These are phyloP conservation scores for Hyphopichia homilentoma DNA, from an alignment of 805 yeast species.

Conservation along the genomic window DNA sequence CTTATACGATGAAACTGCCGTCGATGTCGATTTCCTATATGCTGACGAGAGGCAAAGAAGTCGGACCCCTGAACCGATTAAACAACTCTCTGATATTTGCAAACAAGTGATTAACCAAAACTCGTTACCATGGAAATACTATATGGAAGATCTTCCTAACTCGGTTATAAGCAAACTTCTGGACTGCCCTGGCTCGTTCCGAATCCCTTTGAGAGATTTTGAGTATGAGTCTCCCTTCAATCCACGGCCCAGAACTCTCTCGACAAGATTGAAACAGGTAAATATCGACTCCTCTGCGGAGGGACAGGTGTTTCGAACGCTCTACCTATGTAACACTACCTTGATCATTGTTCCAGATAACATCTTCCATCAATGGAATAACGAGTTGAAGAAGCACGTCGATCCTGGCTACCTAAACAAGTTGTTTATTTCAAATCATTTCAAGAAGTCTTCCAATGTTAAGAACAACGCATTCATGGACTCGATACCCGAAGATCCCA, in stretches of 20 bases:
- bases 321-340: constrained; percentile 50
- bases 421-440: constrained; percentile 29
- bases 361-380: constrained; percentile 60
- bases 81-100: constrained; percentile 37
- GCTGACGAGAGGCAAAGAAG: neutral
- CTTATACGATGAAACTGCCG: constrained; percentile 9
- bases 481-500: constrained; percentile 19
- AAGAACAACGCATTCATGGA: constrained; percentile 14
- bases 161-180: constrained; percentile 34
- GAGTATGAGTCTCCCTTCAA: constrained; percentile 17
- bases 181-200: constrained; percentile 44
- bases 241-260: constrained; percentile 13
- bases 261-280: constrained; percentile 9
- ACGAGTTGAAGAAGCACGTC: constrained; percentile 57
- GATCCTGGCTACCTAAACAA: constrained; percentile 30
- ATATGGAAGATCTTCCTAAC: constrained; percentile 40
- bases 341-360: constrained; percentile 65
- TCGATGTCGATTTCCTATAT: neutral
- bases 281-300: constrained; percentile 11
- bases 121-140: constrained; percentile 59
- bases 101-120: constrained; percentile 37
- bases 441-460: constrained; percentile 16
- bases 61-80: too few species aligned
- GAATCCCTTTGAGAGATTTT: constrained; percentile 19
- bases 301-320: constrained; percentile 20